Conservation (phyloP, 441 rosid species). For the Pelargonium cotyledonis region DNA sequence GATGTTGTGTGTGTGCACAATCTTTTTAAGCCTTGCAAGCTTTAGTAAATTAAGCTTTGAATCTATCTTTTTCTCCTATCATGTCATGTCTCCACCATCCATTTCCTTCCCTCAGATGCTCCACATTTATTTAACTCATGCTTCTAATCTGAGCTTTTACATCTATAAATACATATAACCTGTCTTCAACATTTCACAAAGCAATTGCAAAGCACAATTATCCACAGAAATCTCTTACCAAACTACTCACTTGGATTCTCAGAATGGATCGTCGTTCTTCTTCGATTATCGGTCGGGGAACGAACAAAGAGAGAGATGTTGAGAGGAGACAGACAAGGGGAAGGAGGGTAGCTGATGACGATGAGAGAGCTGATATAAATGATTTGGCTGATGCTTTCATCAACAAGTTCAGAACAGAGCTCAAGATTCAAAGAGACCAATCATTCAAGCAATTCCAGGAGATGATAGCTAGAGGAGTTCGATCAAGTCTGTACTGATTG, state of each 20-base stretch:
- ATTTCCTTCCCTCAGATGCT: too few species aligned
- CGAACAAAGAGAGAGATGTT: neutral
- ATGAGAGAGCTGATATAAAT: conserved; percentile 24
- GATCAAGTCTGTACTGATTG: neutral
- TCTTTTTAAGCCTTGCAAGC: neutral
- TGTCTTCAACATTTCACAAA: too few species aligned
- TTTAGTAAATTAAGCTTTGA: neutral
- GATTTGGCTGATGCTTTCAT: conserved; percentile 30
- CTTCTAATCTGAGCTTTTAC: too few species aligned
- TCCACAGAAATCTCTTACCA: neutral
- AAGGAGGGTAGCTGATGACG: conserved; percentile 12
- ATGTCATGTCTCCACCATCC: too few species aligned
- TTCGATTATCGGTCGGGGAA: neutral
- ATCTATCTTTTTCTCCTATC: neutral
- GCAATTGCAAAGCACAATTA: neutral
- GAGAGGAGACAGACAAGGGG: neutral
- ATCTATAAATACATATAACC: too few species aligned
- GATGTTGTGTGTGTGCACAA: neutral
- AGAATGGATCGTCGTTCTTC: conserved; percentile 8
- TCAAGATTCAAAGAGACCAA: conserved; percentile 23
- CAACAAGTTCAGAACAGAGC: conserved; percentile 27
- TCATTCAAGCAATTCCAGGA: conserved; percentile 17
- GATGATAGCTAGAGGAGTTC: conserved; percentile 11
- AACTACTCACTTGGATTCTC: neutral
- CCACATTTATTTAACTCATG: too few species aligned